phyloP scores from a whole-genome alignment of 1,284 basidiomycete genomes.

The Moesziomyces aphidis region DNA sequence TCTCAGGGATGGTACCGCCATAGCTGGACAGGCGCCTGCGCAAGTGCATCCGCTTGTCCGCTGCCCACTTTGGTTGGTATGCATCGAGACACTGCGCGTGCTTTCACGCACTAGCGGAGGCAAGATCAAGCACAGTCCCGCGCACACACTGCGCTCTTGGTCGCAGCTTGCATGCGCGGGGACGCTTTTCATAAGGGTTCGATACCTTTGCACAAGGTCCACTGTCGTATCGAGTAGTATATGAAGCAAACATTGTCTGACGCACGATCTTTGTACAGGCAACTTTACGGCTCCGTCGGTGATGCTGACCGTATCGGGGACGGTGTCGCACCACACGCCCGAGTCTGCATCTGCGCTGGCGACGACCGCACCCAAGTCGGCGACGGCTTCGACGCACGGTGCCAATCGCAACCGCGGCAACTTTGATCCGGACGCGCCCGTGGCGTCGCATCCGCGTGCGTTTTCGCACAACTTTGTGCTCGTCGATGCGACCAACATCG shows the following conservation, averaged over 20 bases:
- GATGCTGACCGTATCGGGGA: constrained; percentile 56
- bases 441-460: constrained; percentile 52
- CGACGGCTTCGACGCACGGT: constrained; percentile 42
- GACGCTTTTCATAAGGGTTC: constrained; percentile 54
- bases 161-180: neutral
- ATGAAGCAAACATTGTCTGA: constrained; percentile 50
- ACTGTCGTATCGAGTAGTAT: constrained; percentile 57
- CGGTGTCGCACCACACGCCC: constrained; percentile 64
- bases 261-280: constrained; percentile 11
- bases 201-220: constrained; percentile 28
- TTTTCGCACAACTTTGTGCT: constrained; percentile 63
- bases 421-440: constrained; percentile 57
- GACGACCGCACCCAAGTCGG: constrained; percentile 56
- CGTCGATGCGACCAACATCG: constrained; percentile 31
- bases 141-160: neutral
- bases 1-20: constrained; percentile 3
- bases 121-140: constrained; percentile 13
- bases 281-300: constrained; percentile 52
- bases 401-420: constrained; percentile 19
- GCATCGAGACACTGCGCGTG: neutral
- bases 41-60: neutral
- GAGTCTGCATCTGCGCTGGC: constrained; percentile 47
- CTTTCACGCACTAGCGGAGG: no score
- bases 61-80: neutral
- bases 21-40: neutral